phyloP scores from a whole-genome alignment of 2,329 filamentous ascomycete genomes.

The Aureobasidium sp. region DNA sequence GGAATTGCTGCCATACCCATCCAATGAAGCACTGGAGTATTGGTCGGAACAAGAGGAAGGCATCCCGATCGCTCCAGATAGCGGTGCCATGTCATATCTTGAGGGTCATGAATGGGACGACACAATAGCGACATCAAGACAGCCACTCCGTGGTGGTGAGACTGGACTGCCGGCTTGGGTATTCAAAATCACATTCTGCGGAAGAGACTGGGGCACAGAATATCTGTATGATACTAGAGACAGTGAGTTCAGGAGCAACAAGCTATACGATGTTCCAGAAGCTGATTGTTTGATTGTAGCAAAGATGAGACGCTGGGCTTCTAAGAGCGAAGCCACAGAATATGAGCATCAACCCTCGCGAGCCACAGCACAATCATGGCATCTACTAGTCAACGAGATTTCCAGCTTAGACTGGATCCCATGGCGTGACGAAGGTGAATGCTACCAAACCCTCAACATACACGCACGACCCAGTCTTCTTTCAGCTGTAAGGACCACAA shows the following conservation, averaged over 20 bases:
- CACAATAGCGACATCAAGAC: conserved; percentile 9
- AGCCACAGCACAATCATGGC: not conserved
- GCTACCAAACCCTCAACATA: not conserved
- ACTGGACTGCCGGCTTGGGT: conserved; percentile 13
- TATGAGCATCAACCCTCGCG: conserved; percentile 8
- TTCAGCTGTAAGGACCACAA: not conserved
- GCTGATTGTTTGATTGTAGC: not conserved
- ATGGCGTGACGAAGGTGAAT: conserved; percentile 9
- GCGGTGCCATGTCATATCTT: conserved; percentile 15
- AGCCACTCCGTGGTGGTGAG: conserved; percentile 12
- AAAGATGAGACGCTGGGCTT: conserved; percentile 11
- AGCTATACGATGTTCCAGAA: not conserved
- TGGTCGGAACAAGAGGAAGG: conserved; percentile 13
- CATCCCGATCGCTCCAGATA: conserved; percentile 14
- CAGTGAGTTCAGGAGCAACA: not conserved
- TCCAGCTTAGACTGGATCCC: conserved; percentile 14
- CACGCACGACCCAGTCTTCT: conserved; percentile 12
- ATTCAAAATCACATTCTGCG: conserved; percentile 15
- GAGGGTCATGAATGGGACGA: conserved; percentile 10
- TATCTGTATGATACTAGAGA: conserved; percentile 16
- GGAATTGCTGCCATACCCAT: conserved; percentile 15
- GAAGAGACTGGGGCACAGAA: conserved; percentile 4
- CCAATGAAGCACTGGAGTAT: conserved; percentile 5
- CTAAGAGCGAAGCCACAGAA: conserved; percentile 4
- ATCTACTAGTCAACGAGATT: conserved; percentile 5